Evolutionary conservation across 306 rosid genomes (phyloP).

Genomic region (Macrotyloma uniflorum): DNA sequence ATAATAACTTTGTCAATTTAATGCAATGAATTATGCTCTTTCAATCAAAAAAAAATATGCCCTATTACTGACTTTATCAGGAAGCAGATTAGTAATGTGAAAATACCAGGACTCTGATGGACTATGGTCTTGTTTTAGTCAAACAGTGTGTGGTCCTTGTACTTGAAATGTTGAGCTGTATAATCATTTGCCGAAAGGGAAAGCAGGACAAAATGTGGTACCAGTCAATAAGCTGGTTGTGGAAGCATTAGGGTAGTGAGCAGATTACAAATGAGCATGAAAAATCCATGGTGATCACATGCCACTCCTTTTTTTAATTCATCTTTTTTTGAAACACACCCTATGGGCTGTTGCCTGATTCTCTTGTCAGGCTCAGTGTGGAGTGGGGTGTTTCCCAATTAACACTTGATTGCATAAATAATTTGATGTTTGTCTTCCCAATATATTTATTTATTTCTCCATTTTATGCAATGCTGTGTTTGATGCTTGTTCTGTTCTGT

Average conservation of each 20-base stretch:
- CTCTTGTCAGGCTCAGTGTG: conserved; percentile 13
- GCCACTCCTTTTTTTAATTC: conserved; percentile 5
- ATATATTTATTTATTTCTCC: not conserved
- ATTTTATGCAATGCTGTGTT: not conserved
- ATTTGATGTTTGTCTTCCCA: not conserved
- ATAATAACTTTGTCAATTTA: not conserved
- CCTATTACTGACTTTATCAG: not conserved
- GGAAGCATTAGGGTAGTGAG: not conserved
- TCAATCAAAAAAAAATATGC: not conserved
- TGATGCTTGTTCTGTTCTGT: conserved; percentile 7
- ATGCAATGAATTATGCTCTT: not conserved
- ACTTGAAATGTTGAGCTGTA: not conserved
- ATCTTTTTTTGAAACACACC: not conserved
- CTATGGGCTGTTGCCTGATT: not conserved
- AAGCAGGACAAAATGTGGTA: not conserved
- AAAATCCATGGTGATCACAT: conserved; percentile 33
- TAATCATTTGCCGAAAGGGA: not conserved
- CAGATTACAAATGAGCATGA: not conserved
- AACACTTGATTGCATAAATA: not conserved
- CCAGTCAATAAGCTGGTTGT: not conserved
- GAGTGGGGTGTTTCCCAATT: conserved; percentile 10
- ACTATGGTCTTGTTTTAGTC: not conserved
- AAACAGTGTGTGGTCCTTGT: not conserved
- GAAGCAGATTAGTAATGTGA: not conserved
- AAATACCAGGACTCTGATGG: not conserved